Base-by-base conservation (phyloP, 805 yeast species). In the Wickerhamiella cacticola region DNA sequence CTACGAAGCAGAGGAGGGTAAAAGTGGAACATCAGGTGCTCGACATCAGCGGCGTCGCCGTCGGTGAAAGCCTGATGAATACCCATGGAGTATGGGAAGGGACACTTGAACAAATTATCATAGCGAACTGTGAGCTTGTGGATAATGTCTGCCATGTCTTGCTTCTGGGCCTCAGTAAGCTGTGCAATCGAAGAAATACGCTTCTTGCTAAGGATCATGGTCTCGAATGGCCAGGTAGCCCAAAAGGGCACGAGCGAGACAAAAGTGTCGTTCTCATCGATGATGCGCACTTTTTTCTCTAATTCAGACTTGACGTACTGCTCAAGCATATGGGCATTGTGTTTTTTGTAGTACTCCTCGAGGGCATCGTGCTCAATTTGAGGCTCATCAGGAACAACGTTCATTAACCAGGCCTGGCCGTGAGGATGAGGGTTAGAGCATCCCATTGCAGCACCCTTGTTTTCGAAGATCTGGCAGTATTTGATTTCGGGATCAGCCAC, bases 221-320 rank as follows among this genome's bases (percentile, higher is more conserved):
- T 76, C 63, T 81, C 87, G 59, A 80, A 81, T 13, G 89, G 89
- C 88, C 88, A 81, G 29, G 77, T 69, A 5, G 87, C 88, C 89
- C 89, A 81, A 60, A 76, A 81, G 48, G 88, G 88, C 16, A 81
- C 86, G 9, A 81, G 76, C 4, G 73, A 82, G 19, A 81, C 55
- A 54, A 81, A 81, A 3, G 77, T 67, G 50, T 75, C 82, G 59
- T 80, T 81, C 48, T 73, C 71, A 19, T 70, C 66, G 12, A 81
- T 79, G 29, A 78, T 54, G 50, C 88, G 71, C 8, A 50, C 52
- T 24, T 47, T 52, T 24, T 31, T 15, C 24, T 55, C 60, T 29
- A 76, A 56, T 62, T 79, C 86, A 41, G 75, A 58, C 43, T 67
- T 57, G 12, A 76, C 80, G 58, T 80, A 81, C 61, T 80, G 86